Percentiles rank a stretch among this genome's conserved stretches.
Conservation (phyloP, 495 filamentous ascomycete genomes). For the Hamigera avellanea region DNA sequence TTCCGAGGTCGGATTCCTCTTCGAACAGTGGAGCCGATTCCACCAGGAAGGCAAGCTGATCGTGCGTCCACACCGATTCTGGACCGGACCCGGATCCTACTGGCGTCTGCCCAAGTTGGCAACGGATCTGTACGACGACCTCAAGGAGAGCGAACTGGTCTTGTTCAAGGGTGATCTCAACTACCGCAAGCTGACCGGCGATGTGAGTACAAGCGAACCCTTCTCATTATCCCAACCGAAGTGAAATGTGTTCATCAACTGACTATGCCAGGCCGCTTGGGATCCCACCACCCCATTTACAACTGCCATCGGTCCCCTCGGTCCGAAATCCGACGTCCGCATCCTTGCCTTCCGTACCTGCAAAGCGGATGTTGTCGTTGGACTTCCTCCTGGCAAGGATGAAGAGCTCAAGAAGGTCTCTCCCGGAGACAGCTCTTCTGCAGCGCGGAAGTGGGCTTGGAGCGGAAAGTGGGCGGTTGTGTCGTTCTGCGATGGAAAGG, state of each 20-base stretch:
- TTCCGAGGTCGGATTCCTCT: constrained; percentile 60
- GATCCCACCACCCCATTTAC: constrained; percentile 77
- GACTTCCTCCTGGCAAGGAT: constrained; percentile 66
- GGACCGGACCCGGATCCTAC: constrained; percentile 75
- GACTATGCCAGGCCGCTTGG: constrained; percentile 55
- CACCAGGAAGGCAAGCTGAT: constrained; percentile 74
- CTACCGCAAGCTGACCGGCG: constrained; percentile 80
- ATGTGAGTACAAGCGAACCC: too few relatives aligned
- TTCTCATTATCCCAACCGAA: too few relatives aligned
- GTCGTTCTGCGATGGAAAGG: constrained; percentile 71
- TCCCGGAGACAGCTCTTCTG: constrained; percentile 54
- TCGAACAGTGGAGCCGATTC: constrained; percentile 64
- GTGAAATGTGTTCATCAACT: constrained; percentile 5
- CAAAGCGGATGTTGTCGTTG: constrained; percentile 94
- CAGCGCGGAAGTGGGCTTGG: constrained; percentile 89
- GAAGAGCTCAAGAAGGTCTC: constrained; percentile 60
- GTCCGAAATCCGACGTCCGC: constrained; percentile 67
- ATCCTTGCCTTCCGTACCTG: constrained; percentile 81
- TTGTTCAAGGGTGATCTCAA: constrained; percentile 97
- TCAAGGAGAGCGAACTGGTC: constrained; percentile 79
- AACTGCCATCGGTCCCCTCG: constrained; percentile 77
- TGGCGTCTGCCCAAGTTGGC: constrained; percentile 70
- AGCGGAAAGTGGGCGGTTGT: constrained; percentile 94
- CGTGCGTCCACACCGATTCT: constrained; percentile 74
- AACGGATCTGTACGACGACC: constrained; percentile 57